Evolutionary conservation across 208 protist genomes (phyloP).

Genomic region (Novymonas esmeraldas): DNA sequence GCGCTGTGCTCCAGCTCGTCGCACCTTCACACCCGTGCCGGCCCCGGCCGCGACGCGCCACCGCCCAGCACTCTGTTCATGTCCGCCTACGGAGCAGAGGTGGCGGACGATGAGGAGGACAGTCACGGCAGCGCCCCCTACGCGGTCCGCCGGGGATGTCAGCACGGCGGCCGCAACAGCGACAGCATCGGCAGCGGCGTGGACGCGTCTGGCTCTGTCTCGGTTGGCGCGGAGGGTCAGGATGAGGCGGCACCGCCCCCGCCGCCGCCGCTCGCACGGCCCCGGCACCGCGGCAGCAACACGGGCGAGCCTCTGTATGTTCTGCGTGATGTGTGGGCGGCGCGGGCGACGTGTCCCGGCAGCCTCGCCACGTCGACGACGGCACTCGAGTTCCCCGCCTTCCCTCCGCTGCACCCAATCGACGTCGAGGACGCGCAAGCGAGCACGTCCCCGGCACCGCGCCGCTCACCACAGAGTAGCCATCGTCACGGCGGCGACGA

Average conservation of each 20-base stretch:
- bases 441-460: too few relatives aligned
- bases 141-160: slow-evolving; percentile 3
- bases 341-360: slow-evolving; percentile 19
- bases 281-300: not conserved
- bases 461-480: too few relatives aligned
- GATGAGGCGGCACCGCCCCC: not conserved
- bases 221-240: not conserved
- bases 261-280: too few relatives aligned
- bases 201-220: not conserved
- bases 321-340: slow-evolving; percentile 29
- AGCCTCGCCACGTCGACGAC: slow-evolving; percentile 4
- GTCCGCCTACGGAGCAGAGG: slow-evolving; percentile 33
- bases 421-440: slow-evolving; percentile 11
- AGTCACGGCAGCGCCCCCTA: not conserved
- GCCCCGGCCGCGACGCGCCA: too few relatives aligned
- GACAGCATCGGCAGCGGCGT: not conserved
- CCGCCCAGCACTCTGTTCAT: slow-evolving; percentile 30
- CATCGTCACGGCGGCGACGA: not conserved
- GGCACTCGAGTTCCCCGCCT: slow-evolving; percentile 15
- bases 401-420: slow-evolving; percentile 29
- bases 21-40: not conserved
- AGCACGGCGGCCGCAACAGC: slow-evolving; percentile 5
- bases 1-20: not conserved
- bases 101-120: slow-evolving; percentile 39
- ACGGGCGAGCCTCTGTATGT: not conserved